Conservation (phyloP, 108 stramenopile genomes). For the Discostella pseudostelligera region DNA sequence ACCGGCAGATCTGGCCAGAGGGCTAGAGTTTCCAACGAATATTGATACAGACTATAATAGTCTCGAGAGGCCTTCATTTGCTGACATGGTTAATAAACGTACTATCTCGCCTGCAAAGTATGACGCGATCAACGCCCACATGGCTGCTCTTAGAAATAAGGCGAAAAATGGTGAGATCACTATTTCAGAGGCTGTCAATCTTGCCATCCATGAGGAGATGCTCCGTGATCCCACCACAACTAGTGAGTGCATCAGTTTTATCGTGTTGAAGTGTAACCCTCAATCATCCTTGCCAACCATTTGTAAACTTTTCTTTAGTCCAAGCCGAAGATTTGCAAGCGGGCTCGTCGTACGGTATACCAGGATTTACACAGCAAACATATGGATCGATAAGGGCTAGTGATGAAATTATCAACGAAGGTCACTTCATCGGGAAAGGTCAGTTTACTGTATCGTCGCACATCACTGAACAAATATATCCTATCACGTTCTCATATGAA, state of each 20-base stretch:
- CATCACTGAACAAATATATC: no score
- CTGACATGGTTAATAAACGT: conserved; percentile 25
- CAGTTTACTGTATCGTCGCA: not conserved
- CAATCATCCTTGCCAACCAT: not conserved
- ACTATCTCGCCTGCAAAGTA: conserved; percentile 29
- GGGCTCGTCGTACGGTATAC: conserved; percentile 67
- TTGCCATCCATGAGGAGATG: conserved; percentile 72
- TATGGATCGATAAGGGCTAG: conserved; percentile 59
- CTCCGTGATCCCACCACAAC: conserved; percentile 65
- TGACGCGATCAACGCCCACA: conserved; percentile 27
- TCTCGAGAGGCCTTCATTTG: conserved; percentile 34
- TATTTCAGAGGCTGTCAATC: conserved; percentile 65
- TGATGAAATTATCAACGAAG: conserved; percentile 76
- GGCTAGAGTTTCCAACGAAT: conserved; percentile 59
- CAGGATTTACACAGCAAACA: conserved; percentile 61
- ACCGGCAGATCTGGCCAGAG: conserved; percentile 47
- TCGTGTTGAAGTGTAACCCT: not conserved
- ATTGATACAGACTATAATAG: conserved; percentile 63
- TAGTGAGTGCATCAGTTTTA: conserved; percentile 5
- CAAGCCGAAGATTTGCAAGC: conserved; percentile 73
- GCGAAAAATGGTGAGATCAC: conserved; percentile 49
- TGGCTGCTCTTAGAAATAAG: conserved; percentile 22
- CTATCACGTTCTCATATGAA: no score
- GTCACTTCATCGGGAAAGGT: conserved; percentile 63
- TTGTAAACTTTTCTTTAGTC: not conserved